Evolutionary conservation across 2,329 filamentous ascomycete species (phyloP).

Genomic region (Magnaporthiopsis rhizophila): DNA sequence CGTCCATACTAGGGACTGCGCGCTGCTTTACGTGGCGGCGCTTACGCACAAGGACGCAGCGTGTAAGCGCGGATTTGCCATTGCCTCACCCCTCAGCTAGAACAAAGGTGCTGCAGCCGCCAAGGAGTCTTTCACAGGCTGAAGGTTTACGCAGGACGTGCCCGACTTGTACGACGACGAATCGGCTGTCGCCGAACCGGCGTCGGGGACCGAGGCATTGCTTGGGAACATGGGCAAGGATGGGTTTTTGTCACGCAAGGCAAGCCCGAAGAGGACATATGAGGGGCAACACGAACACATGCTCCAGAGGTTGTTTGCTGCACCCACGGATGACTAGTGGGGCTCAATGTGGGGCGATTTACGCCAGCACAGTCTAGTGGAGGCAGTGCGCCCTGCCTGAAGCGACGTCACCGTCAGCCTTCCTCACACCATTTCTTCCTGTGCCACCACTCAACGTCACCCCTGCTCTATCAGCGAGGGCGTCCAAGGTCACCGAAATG

Average conservation of each 20-base stretch:
- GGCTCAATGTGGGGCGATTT: not conserved
- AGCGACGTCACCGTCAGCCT: not conserved
- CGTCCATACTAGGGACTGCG: slow-evolving; percentile 2
- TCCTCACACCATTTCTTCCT: not conserved
- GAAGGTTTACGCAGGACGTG: not conserved
- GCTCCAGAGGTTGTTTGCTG: no score
- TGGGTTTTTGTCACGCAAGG: not conserved
- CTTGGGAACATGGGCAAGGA: not conserved
- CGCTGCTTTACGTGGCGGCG: slow-evolving; percentile 4
- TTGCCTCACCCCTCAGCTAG: slow-evolving; percentile 1
- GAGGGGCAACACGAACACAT: no score
- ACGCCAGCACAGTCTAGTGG: no score
- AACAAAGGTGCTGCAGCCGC: slow-evolving; percentile 1
- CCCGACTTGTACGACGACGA: not conserved
- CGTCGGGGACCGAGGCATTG: not conserved
- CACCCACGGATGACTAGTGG: not conserved
- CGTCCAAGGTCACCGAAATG: not conserved
- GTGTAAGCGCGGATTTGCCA: slow-evolving; percentile 1
- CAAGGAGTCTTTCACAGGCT: slow-evolving; percentile 4
- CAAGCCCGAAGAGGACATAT: not conserved
- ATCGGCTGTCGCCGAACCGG: not conserved
- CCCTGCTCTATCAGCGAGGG: not conserved
- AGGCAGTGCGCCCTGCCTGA: not conserved
- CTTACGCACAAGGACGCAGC: not conserved
- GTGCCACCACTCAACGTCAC: not conserved